These are phyloP conservation scores for Dipodascopsis uninucleata DNA, from an alignment of 805 yeast species.

Conservation along the genomic window DNA sequence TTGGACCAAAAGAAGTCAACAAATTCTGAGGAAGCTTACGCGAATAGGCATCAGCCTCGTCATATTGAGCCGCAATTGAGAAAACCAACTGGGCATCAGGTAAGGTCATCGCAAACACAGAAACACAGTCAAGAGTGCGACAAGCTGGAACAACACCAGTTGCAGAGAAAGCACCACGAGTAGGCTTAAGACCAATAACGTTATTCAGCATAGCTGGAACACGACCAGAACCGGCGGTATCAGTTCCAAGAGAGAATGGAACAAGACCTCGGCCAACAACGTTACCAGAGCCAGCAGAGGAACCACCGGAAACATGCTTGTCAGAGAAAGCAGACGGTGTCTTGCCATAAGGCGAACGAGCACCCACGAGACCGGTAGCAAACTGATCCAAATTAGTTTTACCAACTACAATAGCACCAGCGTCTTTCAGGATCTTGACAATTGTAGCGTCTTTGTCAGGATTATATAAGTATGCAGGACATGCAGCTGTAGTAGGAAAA, in stretches of 20 bases:
- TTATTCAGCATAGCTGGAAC: constrained; percentile 96
- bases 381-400: constrained; percentile 95
- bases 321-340: constrained; percentile 75
- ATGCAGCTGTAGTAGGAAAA: constrained; percentile 88
- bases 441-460: constrained; percentile 74
- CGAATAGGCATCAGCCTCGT: constrained; percentile 74
- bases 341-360: constrained; percentile 90
- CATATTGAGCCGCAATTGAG: constrained; percentile 67
- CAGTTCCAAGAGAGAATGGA: constrained; percentile 88
- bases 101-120: constrained; percentile 73
- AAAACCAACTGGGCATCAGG: constrained; percentile 80
- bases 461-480: constrained; percentile 72
- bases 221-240: constrained; percentile 97
- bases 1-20: constrained; percentile 51
- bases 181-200: constrained; percentile 86
- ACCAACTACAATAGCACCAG: constrained; percentile 91
- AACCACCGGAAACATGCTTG: constrained; percentile 88
- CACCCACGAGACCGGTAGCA: constrained; percentile 96
- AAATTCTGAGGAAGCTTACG: constrained; percentile 70
- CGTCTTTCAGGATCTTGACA: constrained; percentile 67
- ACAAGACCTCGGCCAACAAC: constrained; percentile 87
- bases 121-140: constrained; percentile 87
- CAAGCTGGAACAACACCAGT: constrained; percentile 97
- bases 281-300: constrained; percentile 92
- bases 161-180: constrained; percentile 82